Evolutionary conservation across 352 stramenopile species (phyloP).

Genomic region (Pythium sukuiense): DNA sequence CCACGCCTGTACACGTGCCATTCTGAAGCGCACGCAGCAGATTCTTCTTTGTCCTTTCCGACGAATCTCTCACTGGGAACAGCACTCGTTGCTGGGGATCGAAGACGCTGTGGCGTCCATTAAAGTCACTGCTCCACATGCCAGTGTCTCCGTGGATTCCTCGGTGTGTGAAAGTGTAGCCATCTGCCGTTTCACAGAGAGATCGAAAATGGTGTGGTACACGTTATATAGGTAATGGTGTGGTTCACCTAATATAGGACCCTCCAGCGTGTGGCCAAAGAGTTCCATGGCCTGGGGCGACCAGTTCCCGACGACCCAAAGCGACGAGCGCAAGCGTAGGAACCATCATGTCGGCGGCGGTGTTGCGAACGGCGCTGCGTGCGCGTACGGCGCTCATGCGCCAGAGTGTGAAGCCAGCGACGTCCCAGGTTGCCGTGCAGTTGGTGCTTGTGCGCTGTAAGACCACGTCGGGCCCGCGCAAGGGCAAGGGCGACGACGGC

Average conservation of each 20-base stretch:
- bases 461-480: conserved; percentile 15
- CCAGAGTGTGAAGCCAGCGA: not conserved
- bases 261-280: conserved; percentile 8
- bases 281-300: conserved; percentile 28
- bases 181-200: conserved; percentile 6
- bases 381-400: conserved; percentile 20
- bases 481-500: conserved; percentile 25
- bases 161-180: conserved; percentile 11
- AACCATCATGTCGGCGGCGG: conserved; percentile 37
- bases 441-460: conserved; percentile 15
- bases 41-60: conserved; percentile 25
- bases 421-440: conserved; percentile 8
- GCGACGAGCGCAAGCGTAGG: not conserved
- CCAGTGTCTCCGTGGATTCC: too few species aligned
- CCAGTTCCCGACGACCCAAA: conserved; percentile 8
- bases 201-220: conserved; percentile 7
- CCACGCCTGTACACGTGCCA: conserved; percentile 41
- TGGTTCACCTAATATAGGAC: conserved; percentile 17
- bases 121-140: conserved; percentile 59
- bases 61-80: conserved; percentile 39
- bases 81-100: conserved; percentile 45
- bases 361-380: conserved; percentile 45
- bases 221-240: conserved; percentile 6
- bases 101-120: conserved; percentile 37
- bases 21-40: conserved; percentile 33